Base-by-base conservation (phyloP, 371 early-diverging fungal genomes). In the Dentiscutata heterogama region DNA sequence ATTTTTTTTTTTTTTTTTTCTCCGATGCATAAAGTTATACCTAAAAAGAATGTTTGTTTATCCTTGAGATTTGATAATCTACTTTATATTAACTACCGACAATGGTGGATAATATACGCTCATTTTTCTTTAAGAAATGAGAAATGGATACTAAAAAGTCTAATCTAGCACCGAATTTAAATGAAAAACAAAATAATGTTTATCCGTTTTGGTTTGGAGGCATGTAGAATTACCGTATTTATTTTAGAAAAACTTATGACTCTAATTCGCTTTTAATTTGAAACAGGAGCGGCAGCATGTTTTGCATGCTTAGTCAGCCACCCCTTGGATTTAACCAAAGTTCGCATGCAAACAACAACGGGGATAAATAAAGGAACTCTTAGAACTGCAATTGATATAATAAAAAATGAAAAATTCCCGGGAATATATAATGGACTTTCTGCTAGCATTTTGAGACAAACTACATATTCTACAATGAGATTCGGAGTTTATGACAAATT, bases 271-370 rank as follows among this genome's bases (percentile, higher is more conserved):
- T 22, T 14, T 25, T 77, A 50, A 42, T 35, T 78, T 10, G 27
- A 16, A 78, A 27, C 42, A 82, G 84, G 74, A 29, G 80, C 64
- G 7, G 81, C 64, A 76, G 80, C 82, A 64, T 65, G 67, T 60
- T 60, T 29, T 75, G 80, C 83, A 2, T 71, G 68, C 25, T 70
- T 81, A 5, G 60, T 83, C 29, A 84, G 95, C 0, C 96, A 97
- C 74, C 97, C 97, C 0, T 92, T 96, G 51, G 97, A 97, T 86
- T 88, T 95, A 78, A 88, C 95, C 71, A 96, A 97, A 85, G 95
- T 97, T 42, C 91, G 96, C 14, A 85, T 96, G 71, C 97, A 97
- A 84, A 96, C 94, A 22, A 86, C 88, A 5, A 90, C 91, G 54
- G 91, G 92, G 2, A 84, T 86, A 61, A 85, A 70, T 16, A 88